These are phyloP conservation scores for Haplographium delicatum DNA, from an alignment of 495 filamentous ascomycete species.

Conservation along the genomic window DNA sequence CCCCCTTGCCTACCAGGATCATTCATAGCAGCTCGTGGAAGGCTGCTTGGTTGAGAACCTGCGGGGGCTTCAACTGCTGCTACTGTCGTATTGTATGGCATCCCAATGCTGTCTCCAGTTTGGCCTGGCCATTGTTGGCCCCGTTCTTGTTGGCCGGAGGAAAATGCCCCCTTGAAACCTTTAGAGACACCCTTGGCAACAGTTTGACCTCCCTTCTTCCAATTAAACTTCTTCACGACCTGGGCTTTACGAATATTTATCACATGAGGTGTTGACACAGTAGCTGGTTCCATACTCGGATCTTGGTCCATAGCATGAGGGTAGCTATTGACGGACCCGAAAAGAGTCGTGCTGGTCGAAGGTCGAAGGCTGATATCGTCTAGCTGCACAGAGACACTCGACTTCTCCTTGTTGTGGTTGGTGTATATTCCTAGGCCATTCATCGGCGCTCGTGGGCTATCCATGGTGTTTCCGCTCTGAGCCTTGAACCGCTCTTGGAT, in stretches of 20 bases:
- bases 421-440: constrained; percentile 88
- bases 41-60: constrained; percentile 21
- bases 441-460: constrained; percentile 44
- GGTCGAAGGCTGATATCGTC: constrained; percentile 43
- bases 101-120: constrained; percentile 51
- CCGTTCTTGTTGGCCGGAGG: constrained; percentile 30
- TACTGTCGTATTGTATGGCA: constrained; percentile 57
- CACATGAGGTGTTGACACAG: constrained; percentile 73
- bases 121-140: constrained; percentile 41
- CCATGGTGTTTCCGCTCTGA: constrained; percentile 48
- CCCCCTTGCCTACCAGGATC: constrained; percentile 30
- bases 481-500: constrained; percentile 91
- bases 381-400: constrained; percentile 58
- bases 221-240: constrained; percentile 93
- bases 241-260: constrained; percentile 90
- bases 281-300: constrained; percentile 46
- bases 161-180: constrained; percentile 79
- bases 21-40: constrained; percentile 23
- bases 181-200: constrained; percentile 92
- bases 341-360: constrained; percentile 37
- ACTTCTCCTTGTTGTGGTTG: constrained; percentile 61
- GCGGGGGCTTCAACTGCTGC: constrained; percentile 40
- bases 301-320: constrained; percentile 32
- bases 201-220: constrained; percentile 93
- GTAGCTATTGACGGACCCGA: constrained; percentile 21